Percentiles rank a stretch among this genome's conserved stretches.
phyloP scores from a whole-genome alignment of 208 protist species.

The Leishmania mexicana region DNA sequence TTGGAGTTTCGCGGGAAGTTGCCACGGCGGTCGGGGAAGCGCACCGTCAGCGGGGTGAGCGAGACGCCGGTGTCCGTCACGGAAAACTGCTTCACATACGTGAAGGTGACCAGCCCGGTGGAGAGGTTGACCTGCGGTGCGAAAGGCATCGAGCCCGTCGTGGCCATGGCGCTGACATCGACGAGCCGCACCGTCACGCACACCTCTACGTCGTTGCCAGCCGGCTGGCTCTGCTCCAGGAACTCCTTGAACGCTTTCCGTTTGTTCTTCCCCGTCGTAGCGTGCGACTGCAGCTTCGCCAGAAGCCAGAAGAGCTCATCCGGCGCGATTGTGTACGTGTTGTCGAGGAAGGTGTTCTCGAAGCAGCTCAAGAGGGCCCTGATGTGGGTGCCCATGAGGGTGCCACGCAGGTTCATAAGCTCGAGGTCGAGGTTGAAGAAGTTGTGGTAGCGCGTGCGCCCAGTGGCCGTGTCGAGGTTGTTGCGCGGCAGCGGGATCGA shows the following conservation, averaged over 20 bases:
- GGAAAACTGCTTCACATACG: slow-evolving; percentile 69
- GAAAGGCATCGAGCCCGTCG: slow-evolving; percentile 24
- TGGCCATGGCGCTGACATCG: slow-evolving; percentile 49
- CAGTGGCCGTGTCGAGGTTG: slow-evolving; percentile 47
- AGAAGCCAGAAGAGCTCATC: slow-evolving; percentile 89
- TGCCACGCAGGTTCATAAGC: slow-evolving; percentile 57
- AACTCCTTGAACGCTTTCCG: slow-evolving; percentile 79
- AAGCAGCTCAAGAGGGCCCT: slow-evolving; percentile 56
- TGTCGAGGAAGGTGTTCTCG: slow-evolving; percentile 78
- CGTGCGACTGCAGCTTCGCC: slow-evolving; percentile 76
- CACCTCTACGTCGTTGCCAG: slow-evolving; percentile 69
- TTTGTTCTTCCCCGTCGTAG: slow-evolving; percentile 70
- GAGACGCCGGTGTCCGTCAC: slow-evolving; percentile 60
- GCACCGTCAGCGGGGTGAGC: slow-evolving; percentile 57
- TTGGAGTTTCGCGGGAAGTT: slow-evolving; percentile 25
- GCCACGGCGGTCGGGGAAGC: slow-evolving; percentile 31
- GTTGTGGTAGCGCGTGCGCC: slow-evolving; percentile 61
- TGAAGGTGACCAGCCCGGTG: slow-evolving; percentile 60
- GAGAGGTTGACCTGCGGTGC: slow-evolving; percentile 43
- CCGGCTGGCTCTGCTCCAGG: slow-evolving; percentile 59
- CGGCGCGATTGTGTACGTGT: slow-evolving; percentile 58
- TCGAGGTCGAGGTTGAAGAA: slow-evolving; percentile 73
- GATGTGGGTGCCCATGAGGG: slow-evolving; percentile 72
- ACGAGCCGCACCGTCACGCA: slow-evolving; percentile 52
- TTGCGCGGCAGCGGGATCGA: slow-evolving; percentile 52